Evolutionary conservation across 2,329 filamentous ascomycete genomes (phyloP).

Genomic region (Calycina herbarum): DNA sequence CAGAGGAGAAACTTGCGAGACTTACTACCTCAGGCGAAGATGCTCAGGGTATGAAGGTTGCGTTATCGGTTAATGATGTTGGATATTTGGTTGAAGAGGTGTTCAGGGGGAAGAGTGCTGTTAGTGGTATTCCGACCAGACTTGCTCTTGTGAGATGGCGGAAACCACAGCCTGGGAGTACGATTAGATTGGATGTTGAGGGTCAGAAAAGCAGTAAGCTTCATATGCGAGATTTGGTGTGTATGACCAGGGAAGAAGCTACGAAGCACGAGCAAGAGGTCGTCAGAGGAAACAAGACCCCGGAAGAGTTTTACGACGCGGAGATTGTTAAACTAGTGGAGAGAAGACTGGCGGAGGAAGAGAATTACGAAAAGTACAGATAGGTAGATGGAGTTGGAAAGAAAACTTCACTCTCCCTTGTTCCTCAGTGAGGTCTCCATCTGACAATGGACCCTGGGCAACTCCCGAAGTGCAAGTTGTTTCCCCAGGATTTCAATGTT

Average conservation of each 20-base stretch:
- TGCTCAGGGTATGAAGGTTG: slow-evolving; percentile 71
- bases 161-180: slow-evolving; percentile 56
- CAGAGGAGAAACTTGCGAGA: slow-evolving; percentile 70
- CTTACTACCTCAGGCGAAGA: slow-evolving; percentile 47
- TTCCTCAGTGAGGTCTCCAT: no score
- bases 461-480: no score
- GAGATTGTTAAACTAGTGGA: slow-evolving; percentile 68
- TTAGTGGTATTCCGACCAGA: slow-evolving; percentile 79
- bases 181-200: slow-evolving; percentile 63
- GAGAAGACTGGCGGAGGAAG: slow-evolving; percentile 66
- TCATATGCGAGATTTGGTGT: slow-evolving; percentile 70
- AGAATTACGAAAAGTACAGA: slow-evolving; percentile 56
- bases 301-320: slow-evolving; percentile 72
- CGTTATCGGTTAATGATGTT: slow-evolving; percentile 76
- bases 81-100: slow-evolving; percentile 89
- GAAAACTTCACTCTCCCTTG: background rate
- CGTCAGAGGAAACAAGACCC: slow-evolving; percentile 64
- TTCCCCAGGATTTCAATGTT: no score
- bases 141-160: slow-evolving; percentile 81
- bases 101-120: slow-evolving; percentile 76
- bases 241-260: slow-evolving; percentile 92
- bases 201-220: slow-evolving; percentile 77
- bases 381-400: slow-evolving; percentile 21
- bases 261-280: slow-evolving; percentile 77
- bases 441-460: no score